Conservation (phyloP, 306 rosid species). For the Lathyrus aphaca region DNA sequence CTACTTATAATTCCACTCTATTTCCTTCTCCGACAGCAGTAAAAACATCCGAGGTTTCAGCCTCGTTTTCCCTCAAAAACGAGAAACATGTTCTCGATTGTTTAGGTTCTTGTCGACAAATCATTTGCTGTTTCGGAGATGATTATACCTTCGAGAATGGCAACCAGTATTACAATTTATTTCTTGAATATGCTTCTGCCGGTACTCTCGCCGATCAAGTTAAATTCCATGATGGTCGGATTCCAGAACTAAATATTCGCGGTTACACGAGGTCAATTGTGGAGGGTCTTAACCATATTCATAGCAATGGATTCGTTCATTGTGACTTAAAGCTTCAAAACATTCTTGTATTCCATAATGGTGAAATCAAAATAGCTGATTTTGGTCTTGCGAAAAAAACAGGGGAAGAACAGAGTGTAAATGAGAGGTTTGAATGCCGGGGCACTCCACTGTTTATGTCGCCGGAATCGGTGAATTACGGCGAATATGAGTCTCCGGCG, state of each 20-base stretch:
- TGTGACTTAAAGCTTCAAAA: constrained; percentile 88
- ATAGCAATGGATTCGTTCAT: constrained; percentile 75
- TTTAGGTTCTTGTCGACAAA: constrained; percentile 55
- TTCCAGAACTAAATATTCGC: constrained; percentile 53
- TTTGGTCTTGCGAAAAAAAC: constrained; percentile 71
- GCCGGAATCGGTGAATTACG: constrained; percentile 72
- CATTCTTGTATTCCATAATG: constrained; percentile 65
- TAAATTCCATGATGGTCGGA: constrained; percentile 50
- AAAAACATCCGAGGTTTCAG: constrained; percentile 51
- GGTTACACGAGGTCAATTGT: constrained; percentile 51
- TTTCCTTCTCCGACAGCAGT: constrained; percentile 58
- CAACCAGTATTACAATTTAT: constrained; percentile 51
- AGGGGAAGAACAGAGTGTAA: constrained; percentile 46
- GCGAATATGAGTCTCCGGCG: constrained; percentile 58
- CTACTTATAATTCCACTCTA: not conserved
- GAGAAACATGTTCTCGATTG: constrained; percentile 63
- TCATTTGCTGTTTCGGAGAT: constrained; percentile 64
- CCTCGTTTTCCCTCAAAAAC: constrained; percentile 57
- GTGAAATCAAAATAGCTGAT: constrained; percentile 76
- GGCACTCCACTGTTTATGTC: constrained; percentile 92
- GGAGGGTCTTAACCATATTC: constrained; percentile 65
- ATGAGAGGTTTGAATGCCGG: constrained; percentile 45
- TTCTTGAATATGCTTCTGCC: constrained; percentile 73
- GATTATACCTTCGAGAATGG: constrained; percentile 59
- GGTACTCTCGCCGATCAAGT: constrained; percentile 68